Conservation (phyloP, 768 basidiomycete species). For the Pluteus cervinus region DNA sequence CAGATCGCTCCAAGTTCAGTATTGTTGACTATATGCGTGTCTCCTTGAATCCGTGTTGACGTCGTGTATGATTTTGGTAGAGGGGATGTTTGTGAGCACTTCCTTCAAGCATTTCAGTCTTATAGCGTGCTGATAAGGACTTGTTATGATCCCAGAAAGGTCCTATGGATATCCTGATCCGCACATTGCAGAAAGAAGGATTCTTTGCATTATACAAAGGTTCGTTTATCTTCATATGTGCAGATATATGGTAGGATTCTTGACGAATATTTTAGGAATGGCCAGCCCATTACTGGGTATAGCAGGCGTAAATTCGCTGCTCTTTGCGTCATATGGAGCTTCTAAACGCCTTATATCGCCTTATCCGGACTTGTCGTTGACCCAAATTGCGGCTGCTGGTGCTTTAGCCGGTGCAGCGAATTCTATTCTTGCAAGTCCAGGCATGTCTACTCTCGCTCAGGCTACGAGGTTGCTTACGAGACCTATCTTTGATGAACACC, state of each 20-base stretch:
- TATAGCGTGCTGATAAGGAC: background rate
- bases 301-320: constrained; percentile 91
- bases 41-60: constrained; percentile 6
- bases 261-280: constrained; percentile 54
- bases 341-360: constrained; percentile 83
- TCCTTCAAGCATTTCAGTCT: background rate
- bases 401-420: constrained; percentile 91
- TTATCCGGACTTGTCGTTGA: constrained; percentile 75
- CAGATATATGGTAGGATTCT: background rate
- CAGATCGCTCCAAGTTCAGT: constrained; percentile 77
- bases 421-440: constrained; percentile 87
- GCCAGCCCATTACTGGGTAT: constrained; percentile 86
- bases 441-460: constrained; percentile 24
- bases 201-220: constrained; percentile 95
- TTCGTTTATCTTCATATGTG: constrained; percentile 17
- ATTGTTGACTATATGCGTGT: constrained; percentile 3
- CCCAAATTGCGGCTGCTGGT: constrained; percentile 79
- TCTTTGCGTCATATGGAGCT: constrained; percentile 87
- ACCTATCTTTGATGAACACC: background rate
- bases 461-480: background rate
- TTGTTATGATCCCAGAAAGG: constrained; percentile 55
- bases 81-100: constrained; percentile 79
- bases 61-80: constrained; percentile 28
- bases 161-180: constrained; percentile 82
- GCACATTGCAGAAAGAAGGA: constrained; percentile 85